Base-by-base conservation (phyloP, 345 rosid genomes). In the Arabidopsis arenosa region DNA sequence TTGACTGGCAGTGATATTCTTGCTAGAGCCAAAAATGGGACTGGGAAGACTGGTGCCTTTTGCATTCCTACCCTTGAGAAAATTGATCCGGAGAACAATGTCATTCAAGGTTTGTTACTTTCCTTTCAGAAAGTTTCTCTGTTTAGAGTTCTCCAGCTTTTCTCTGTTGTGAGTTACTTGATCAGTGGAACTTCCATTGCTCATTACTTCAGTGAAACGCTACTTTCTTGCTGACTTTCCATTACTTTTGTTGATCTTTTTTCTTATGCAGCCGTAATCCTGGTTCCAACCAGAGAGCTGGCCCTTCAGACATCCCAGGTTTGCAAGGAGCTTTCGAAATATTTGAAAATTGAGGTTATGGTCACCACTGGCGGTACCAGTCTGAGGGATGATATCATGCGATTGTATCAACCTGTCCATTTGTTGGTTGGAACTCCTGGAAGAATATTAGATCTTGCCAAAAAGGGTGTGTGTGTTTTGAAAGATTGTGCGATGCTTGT, bases 11-110 rank as follows among this genome's bases (percentile, higher is more conserved):
- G 98, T 68, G 99, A 95, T 80, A 92, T 95, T 85, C 97, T 95
- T 70, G 99, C 99, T 71, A 88, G 99, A 88, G 98, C 99, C 33
- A 95, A 95, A 84, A 95, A 95, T 81, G 99, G 98, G 18, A 95
- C 99, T 5, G 99, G 99, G 55, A 95, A 95, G 79, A 95, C 99
- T 8, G 99, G 98, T 51, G 99, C 99, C 45, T 95, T 95, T 81
- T 95, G 97, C 77, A 67, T 95, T 76, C 99, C 99, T 14, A 97
- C 92, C 40, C 83, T 95, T 81, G 99, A 95, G 86, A 93, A 91
- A 80, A 93, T 95, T 79, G 97, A 95, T 82, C 98, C 86, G 68
- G 91, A 87, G 61, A 89, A 81, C 83, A 95, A 94, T 81, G 88
- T 86, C 43, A 94, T 94, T 82, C 98, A 94, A 92, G 98, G 98